A percentile compares a stretch with the other conserved stretches of the same genome.
Evolutionary conservation across 1,284 basidiomycete genomes (phyloP).

Genomic region (Naganishia sp.): DNA sequence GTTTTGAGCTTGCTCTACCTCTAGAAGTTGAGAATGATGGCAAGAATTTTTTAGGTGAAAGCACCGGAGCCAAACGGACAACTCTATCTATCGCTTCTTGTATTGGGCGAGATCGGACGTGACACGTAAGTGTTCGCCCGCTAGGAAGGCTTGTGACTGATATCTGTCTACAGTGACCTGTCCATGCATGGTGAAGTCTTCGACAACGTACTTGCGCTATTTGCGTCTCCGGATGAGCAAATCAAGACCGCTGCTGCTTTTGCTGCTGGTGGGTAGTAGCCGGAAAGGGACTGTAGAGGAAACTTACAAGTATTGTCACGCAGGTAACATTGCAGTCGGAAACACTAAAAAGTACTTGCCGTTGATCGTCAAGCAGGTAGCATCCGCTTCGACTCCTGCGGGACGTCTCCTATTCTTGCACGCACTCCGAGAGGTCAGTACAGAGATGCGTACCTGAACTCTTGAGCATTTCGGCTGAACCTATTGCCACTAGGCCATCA

Average conservation of each 20-base stretch:
- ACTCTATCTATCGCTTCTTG: conserved; percentile 77
- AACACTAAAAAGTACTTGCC: conserved; percentile 83
- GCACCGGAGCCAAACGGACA: conserved; percentile 60
- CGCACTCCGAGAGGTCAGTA: conserved; percentile 80
- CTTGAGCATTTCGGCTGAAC: conserved; percentile 4
- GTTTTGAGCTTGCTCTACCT: background rate
- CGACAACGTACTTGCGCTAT: conserved; percentile 68
- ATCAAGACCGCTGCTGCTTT: conserved; percentile 85
- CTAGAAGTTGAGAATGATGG: background rate
- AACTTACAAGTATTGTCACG: background rate
- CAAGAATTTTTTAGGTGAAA: conserved; percentile 60
- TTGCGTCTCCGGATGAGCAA: conserved; percentile 76
- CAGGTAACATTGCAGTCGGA: conserved; percentile 92
- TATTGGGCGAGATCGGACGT: conserved; percentile 86
- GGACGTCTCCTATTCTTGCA: conserved; percentile 82
- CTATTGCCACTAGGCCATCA: conserved; percentile 68
- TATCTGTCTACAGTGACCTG: conserved; percentile 66
- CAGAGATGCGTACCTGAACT: background rate
- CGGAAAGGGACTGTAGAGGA: background rate
- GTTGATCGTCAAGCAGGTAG: conserved; percentile 76
- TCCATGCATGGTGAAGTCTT: conserved; percentile 74
- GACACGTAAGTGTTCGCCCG: conserved; percentile 63
- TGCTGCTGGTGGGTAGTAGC: conserved; percentile 67
- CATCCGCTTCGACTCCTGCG: conserved; percentile 65
- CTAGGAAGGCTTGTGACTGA: background rate